phyloP scores from a whole-genome alignment of 148 eudicot species.

The Camellia japonica region DNA sequence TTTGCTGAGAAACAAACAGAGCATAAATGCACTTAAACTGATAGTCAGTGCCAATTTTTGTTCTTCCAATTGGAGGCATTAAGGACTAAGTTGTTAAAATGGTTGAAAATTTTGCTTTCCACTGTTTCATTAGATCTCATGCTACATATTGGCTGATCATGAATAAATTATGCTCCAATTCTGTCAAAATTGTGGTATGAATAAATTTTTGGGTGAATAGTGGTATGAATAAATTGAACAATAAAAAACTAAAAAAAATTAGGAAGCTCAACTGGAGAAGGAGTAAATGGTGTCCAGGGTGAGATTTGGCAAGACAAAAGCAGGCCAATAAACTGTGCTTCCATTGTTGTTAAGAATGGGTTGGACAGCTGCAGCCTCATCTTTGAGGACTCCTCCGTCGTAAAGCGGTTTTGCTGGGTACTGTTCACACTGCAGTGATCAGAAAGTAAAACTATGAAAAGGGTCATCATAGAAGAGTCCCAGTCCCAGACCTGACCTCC shows the following conservation, averaged over 20 bases:
- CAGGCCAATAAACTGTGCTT: conserved; percentile 19
- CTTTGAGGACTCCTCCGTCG: conserved; percentile 39
- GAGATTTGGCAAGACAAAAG: conserved; percentile 38
- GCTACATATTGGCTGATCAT: too few relatives aligned
- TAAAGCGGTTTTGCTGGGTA: conserved; percentile 44
- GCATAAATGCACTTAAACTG: too few relatives aligned
- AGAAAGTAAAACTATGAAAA: too few relatives aligned
- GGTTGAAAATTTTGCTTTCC: too few relatives aligned
- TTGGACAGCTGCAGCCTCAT: conserved; percentile 4
- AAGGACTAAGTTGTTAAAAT: too few relatives aligned
- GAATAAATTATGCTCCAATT: background rate
- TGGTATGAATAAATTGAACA: background rate
- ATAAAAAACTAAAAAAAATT: background rate
- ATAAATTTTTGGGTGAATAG: too few relatives aligned
- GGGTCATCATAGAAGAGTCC: too few relatives aligned
- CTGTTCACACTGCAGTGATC: conserved; percentile 31
- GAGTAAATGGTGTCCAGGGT: conserved; percentile 26
- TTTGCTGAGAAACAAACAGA: too few relatives aligned
- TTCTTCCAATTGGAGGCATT: too few relatives aligned
- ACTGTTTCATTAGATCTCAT: too few relatives aligned
- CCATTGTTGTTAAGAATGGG: conserved; percentile 13
- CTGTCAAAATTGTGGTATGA: background rate
- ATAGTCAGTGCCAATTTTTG: too few relatives aligned
- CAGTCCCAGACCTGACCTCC: too few relatives aligned
- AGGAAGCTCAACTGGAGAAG: conserved; percentile 45